Percentiles rank a stretch among this genome's conserved stretches.
These are phyloP conservation scores for Escallonia rubra DNA, from an alignment of 129 eudicot species.

Conservation along the genomic window DNA sequence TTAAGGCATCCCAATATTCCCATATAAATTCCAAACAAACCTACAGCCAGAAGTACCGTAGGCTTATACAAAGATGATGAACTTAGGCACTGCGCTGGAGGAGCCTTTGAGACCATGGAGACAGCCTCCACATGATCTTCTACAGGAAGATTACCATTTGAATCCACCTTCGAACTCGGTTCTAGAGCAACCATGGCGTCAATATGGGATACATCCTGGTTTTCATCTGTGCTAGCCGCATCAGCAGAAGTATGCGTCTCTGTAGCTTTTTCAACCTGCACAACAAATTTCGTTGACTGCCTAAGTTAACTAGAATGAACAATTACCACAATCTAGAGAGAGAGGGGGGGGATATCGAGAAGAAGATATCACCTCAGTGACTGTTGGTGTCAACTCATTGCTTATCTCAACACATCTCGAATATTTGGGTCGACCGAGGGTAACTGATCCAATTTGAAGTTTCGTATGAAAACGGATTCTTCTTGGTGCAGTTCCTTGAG, in stretches of 20 bases:
- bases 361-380: constrained; percentile 28
- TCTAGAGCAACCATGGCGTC: neutral
- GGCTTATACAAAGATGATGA: constrained; percentile 13
- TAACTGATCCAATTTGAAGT: constrained; percentile 24
- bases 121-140: neutral
- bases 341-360: no score
- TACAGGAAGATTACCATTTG: neutral
- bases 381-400: constrained; percentile 3
- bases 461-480: constrained; percentile 57
- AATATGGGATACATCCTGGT: neutral
- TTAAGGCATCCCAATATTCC: constrained; percentile 22
- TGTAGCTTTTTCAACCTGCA: constrained; percentile 23
- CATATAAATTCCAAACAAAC: constrained; percentile 18
- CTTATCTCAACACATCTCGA: constrained; percentile 14
- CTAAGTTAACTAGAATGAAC: no score
- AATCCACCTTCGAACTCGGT: neutral
- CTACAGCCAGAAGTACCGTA: constrained; percentile 11
- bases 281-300: neutral
- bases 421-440: constrained; percentile 16
- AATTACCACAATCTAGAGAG: neutral
- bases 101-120: no score
- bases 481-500: constrained; percentile 66
- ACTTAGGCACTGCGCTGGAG: neutral
- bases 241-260: neutral
- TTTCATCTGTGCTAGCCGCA: neutral